Percentiles rank a stretch among this genome's conserved stretches.
Conservation (phyloP, 257 asterid genomes). For the Penstemon eatonii region DNA sequence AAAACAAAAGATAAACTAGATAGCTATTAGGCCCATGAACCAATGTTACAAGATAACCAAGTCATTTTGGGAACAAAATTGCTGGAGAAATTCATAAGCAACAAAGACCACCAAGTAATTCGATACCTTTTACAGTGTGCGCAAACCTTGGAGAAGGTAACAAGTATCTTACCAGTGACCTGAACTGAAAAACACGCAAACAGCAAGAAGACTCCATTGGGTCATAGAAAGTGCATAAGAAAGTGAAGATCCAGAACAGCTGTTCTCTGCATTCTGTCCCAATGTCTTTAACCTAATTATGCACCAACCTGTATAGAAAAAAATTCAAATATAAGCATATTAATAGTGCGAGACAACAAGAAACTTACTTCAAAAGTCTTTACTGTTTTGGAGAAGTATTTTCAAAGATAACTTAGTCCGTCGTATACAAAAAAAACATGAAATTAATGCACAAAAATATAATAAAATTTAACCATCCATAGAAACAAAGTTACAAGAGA, state of each 20-base stretch:
- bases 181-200: constrained; percentile 83
- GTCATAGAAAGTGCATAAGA: constrained; percentile 65
- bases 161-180: constrained; percentile 80
- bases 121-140: constrained; percentile 11
- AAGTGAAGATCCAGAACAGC: constrained; percentile 41
- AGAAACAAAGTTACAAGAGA: constrained; percentile 8
- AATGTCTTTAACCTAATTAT: constrained; percentile 50
- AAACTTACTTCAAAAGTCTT: background rate
- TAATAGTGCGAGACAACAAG: constrained; percentile 14
- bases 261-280: constrained; percentile 37
- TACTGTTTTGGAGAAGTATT: background rate
- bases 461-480: constrained; percentile 6
- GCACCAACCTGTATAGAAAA: constrained; percentile 67
- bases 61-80: background rate
- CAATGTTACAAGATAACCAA: background rate
- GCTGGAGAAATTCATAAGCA: background rate
- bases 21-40: constrained; percentile 1
- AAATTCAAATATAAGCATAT: constrained; percentile 25
- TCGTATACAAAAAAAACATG: background rate
- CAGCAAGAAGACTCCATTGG: constrained; percentile 84
- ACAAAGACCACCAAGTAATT: constrained; percentile 5
- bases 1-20: background rate
- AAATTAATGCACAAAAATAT: constrained; percentile 4
- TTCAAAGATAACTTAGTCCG: background rate
- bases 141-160: constrained; percentile 20